Conservation (phyloP, 805 yeast species). For the Maudiozyma turicensis region DNA sequence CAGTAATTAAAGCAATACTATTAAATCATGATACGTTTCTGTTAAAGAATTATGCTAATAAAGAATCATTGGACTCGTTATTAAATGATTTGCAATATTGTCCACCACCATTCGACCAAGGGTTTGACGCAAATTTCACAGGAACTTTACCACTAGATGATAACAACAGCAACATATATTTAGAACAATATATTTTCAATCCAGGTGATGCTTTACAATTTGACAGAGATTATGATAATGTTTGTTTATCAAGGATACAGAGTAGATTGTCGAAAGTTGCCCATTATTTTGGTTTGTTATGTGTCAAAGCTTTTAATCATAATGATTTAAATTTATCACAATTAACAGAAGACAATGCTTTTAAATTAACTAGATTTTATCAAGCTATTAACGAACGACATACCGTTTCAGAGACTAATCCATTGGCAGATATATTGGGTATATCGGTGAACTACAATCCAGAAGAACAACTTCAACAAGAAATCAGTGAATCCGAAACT, state of each 20-base stretch:
- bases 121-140: constrained; percentile 23
- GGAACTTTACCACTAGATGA: constrained; percentile 12
- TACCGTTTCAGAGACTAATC: not conserved
- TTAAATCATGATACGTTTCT: constrained; percentile 20
- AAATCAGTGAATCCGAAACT: not conserved
- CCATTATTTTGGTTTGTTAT: constrained; percentile 14
- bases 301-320: constrained; percentile 10
- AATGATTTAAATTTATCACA: not conserved
- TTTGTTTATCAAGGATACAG: constrained; percentile 10
- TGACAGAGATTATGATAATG: constrained; percentile 10
- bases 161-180: constrained; percentile 5
- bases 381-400: not conserved
- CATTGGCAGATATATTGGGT: not conserved
- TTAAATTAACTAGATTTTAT: constrained; percentile 17
- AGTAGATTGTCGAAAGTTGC: constrained; percentile 17
- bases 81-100: constrained; percentile 2
- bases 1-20: constrained; percentile 16
- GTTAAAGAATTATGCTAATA: constrained; percentile 25
- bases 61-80: constrained; percentile 11
- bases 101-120: constrained; percentile 5
- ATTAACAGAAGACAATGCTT: constrained; percentile 6
- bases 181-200: constrained; percentile 22
- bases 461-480: not conserved
- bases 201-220: constrained; percentile 13
- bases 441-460: not conserved